phyloP scores from a whole-genome alignment of 1,139 yeast species.

The Kodamaea sp. region DNA sequence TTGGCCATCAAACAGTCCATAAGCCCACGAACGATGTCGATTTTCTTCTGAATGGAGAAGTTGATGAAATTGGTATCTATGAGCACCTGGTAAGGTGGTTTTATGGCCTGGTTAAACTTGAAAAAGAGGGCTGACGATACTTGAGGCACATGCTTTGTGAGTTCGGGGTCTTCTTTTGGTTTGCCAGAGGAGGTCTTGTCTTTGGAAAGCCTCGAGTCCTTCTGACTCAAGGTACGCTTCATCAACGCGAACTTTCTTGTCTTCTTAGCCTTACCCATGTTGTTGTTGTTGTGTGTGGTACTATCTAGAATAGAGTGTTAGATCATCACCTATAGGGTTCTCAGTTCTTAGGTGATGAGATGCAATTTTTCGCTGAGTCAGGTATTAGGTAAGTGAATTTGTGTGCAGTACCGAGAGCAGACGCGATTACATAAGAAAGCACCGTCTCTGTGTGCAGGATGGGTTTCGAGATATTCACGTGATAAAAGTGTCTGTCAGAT shows the following conservation, averaged over 20 bases:
- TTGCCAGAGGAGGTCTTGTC: constrained; percentile 19
- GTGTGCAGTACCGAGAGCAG: too few relatives aligned
- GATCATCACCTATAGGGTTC: too few relatives aligned
- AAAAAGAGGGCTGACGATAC: constrained; percentile 94
- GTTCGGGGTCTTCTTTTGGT: constrained; percentile 66
- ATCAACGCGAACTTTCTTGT: constrained; percentile 95
- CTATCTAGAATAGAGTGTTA: too few relatives aligned
- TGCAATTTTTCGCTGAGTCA: too few relatives aligned
- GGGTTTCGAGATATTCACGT: too few relatives aligned
- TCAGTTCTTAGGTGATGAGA: too few relatives aligned
- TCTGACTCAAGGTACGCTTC: constrained; percentile 74
- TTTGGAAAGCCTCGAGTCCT: constrained; percentile 63
- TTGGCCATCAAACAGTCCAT: constrained; percentile 95
- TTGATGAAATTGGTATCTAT: constrained; percentile 96
- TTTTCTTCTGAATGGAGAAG: constrained; percentile 91
- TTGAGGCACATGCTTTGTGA: constrained; percentile 85
- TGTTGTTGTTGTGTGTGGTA: too few relatives aligned
- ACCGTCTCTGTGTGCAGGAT: too few relatives aligned
- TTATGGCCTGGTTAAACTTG: constrained; percentile 90
- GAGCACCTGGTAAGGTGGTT: constrained; percentile 94
- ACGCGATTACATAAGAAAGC: too few relatives aligned
- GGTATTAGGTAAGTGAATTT: too few relatives aligned
- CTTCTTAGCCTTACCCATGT: constrained; percentile 95
- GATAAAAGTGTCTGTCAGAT: too few relatives aligned
- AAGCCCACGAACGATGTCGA: constrained; percentile 90